Percentiles rank a stretch among this genome's conserved stretches.
These are phyloP conservation scores for Scedosporium minutisporum DNA, from an alignment of 2,329 filamentous ascomycete genomes.

Conservation along the genomic window DNA sequence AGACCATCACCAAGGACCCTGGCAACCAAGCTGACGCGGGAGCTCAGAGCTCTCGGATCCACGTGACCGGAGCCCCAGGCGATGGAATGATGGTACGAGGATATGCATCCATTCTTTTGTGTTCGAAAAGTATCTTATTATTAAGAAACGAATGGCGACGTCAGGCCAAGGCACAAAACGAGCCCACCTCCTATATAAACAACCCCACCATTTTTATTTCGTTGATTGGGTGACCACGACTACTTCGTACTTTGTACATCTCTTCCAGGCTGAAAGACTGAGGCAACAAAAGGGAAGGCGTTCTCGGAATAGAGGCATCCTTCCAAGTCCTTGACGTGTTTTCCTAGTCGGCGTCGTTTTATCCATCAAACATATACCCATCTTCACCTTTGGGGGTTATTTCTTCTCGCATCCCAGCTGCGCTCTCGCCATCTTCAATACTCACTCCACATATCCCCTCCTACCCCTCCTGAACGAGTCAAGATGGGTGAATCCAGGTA, in stretches of 20 bases:
- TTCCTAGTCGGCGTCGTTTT: neutral
- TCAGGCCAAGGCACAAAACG: neutral
- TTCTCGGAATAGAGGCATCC: conserved; percentile 1
- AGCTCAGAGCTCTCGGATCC: no score
- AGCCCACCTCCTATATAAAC: neutral
- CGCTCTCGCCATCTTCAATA: neutral
- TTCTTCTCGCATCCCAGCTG: neutral
- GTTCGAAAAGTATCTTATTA: conserved; percentile 1
- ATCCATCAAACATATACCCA: neutral
- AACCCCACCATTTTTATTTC: conserved; percentile 6
- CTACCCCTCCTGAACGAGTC: conserved; percentile 10
- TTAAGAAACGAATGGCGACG: neutral
- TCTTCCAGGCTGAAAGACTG: neutral
- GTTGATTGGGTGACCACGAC: conserved; percentile 6
- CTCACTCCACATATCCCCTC: neutral
- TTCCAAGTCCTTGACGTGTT: neutral
- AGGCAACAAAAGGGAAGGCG: neutral
- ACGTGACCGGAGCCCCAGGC: neutral
- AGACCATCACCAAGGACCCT: neutral
- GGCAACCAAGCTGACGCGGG: no score
- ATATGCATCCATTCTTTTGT: neutral
- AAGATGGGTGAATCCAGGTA: conserved; percentile 58
- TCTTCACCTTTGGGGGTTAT: neutral
- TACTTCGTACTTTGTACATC: neutral
- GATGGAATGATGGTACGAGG: neutral